phyloP scores from a whole-genome alignment of 768 basidiomycete genomes.

The Russula sp. region DNA sequence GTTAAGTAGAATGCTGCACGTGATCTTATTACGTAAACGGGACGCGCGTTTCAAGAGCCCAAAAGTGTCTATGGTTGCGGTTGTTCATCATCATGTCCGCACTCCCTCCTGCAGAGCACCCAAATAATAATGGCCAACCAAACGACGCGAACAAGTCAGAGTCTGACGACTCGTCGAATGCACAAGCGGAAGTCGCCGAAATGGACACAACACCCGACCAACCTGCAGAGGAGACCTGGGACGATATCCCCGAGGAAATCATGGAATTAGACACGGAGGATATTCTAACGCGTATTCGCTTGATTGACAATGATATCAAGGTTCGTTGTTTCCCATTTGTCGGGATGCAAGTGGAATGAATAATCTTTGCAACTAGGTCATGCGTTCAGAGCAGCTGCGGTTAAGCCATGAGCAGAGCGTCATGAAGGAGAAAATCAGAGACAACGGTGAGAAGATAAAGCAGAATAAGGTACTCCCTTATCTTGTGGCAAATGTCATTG shows the following conservation, averaged over 20 bases:
- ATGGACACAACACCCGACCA: conserved; percentile 79
- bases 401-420: conserved; percentile 91
- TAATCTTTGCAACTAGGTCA: conserved; percentile 58
- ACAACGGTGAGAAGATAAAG: conserved; percentile 97
- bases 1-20: conserved; percentile 1
- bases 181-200: conserved; percentile 37
- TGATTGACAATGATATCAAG: conserved; percentile 98
- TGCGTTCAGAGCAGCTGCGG: conserved; percentile 91
- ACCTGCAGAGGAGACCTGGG: conserved; percentile 76
- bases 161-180: conserved; percentile 34
- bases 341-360: neutral
- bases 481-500: conserved; percentile 95
- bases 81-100: conserved; percentile 20
- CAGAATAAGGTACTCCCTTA: conserved; percentile 99
- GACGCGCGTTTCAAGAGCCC: conserved; percentile 24
- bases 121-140: conserved; percentile 17
- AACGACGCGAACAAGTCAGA: conserved; percentile 48
- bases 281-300: conserved; percentile 80
- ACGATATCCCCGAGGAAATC: conserved; percentile 90
- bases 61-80: neutral
- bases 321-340: conserved; percentile 40
- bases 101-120: conserved; percentile 22
- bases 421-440: conserved; percentile 98
- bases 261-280: conserved; percentile 76
- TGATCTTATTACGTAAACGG: conserved; percentile 10